Evolutionary conservation across 2,329 filamentous ascomycete species (phyloP).

Genomic region (Calonectria pauciramosa): DNA sequence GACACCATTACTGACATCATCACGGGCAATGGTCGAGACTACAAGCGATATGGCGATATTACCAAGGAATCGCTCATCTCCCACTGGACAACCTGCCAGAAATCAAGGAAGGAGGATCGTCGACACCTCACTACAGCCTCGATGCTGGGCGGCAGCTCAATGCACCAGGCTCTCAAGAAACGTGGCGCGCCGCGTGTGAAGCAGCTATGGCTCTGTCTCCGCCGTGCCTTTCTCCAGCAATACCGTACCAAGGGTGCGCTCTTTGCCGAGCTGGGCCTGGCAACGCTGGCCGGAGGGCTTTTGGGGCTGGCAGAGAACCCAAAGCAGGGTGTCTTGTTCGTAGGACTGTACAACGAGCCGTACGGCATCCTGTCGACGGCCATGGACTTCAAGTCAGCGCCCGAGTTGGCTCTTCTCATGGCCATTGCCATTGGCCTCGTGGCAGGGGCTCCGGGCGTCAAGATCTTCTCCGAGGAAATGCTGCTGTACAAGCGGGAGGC

Average conservation of each 20-base stretch:
- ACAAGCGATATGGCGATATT: slow-evolving; percentile 62
- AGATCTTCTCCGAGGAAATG: slow-evolving; percentile 61
- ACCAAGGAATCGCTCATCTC: slow-evolving; percentile 64
- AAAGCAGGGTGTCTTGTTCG: slow-evolving; percentile 66
- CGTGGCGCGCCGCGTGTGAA: slow-evolving; percentile 63
- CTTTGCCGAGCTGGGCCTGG: slow-evolving; percentile 67
- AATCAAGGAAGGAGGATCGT: slow-evolving; percentile 26
- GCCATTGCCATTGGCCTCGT: slow-evolving; percentile 69
- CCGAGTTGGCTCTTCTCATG: slow-evolving; percentile 66
- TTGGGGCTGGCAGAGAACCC: slow-evolving; percentile 67
- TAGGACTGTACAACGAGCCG: slow-evolving; percentile 63
- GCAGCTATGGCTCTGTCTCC: slow-evolving; percentile 67
- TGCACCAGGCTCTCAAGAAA: slow-evolving; percentile 61
- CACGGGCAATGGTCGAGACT: slow-evolving; percentile 67
- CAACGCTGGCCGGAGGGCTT: slow-evolving; percentile 64
- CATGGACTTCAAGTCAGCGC: slow-evolving; percentile 63
- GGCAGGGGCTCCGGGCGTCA: slow-evolving; percentile 65
- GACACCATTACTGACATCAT: slow-evolving; percentile 74
- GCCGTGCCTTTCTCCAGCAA: slow-evolving; percentile 69
- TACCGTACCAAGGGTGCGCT: slow-evolving; percentile 65
- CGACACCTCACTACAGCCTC: slow-evolving; percentile 39
- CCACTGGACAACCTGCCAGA: slow-evolving; percentile 57
- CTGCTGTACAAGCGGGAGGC: slow-evolving; percentile 67
- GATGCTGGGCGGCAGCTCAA: slow-evolving; percentile 48
- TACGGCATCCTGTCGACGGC: slow-evolving; percentile 66